Evolutionary conservation across 2,329 filamentous ascomycete species (phyloP).

Genomic region (Scedosporium apiospermum): DNA sequence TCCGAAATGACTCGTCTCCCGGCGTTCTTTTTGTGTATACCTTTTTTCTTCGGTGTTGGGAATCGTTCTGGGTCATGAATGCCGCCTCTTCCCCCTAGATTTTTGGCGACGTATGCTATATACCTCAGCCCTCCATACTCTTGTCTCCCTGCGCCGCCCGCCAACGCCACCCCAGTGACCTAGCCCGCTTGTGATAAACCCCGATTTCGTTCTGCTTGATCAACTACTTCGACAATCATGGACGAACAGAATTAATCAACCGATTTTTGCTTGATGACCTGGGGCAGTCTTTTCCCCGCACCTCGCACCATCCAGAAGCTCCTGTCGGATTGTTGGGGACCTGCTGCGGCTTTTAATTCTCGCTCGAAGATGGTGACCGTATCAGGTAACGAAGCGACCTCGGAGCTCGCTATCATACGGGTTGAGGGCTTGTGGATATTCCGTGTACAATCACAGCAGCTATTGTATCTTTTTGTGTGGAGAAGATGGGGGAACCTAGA

Average conservation of each 20-base stretch:
- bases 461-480: neutral
- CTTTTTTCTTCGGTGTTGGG: neutral
- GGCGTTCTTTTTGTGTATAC: slow-evolving; percentile 2
- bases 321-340: too few species aligned
- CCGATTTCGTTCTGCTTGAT: too few species aligned
- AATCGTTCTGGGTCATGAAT: neutral
- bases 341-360: too few species aligned
- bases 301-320: too few species aligned
- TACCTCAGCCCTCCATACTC: neutral
- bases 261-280: too few species aligned
- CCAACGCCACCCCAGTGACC: neutral
- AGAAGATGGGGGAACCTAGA: neutral
- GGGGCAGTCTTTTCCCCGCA: too few species aligned
- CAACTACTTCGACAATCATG: too few species aligned
- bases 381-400: neutral
- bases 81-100: neutral
- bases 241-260: too few species aligned
- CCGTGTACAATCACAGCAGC: neutral
- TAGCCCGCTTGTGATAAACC: too few species aligned
- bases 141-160: neutral
- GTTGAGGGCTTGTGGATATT: neutral
- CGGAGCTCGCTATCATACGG: neutral
- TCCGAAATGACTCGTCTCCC: slow-evolving; percentile 1
- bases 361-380: neutral
- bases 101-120: neutral